Conservation (phyloP, 73 alveolate species). For the Paramecium sexaurelia region DNA sequence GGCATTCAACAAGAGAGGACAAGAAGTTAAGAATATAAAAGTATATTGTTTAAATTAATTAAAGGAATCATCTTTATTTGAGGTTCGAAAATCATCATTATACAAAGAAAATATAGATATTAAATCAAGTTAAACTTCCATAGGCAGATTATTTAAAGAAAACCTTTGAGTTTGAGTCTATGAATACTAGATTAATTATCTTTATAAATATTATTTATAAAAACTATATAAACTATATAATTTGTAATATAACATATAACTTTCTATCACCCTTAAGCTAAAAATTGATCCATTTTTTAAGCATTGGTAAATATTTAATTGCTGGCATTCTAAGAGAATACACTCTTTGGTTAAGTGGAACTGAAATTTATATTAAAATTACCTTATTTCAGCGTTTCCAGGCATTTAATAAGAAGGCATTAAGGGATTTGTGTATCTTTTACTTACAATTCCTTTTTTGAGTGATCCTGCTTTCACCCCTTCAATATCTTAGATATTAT, state of each 20-base stretch:
- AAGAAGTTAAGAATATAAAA: not conserved
- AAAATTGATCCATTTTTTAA: constrained; percentile 40
- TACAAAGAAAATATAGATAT: not conserved
- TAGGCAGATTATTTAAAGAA: not conserved
- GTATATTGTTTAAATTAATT: not conserved
- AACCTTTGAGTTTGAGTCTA: not conserved
- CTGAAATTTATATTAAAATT: not conserved
- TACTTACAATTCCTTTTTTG: constrained; percentile 31
- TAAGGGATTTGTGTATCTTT: constrained; percentile 19
- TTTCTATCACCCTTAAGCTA: not conserved
- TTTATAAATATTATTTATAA: not conserved
- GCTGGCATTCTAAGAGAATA: constrained; percentile 36
- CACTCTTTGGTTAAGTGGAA: not conserved
- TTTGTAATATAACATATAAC: not conserved
- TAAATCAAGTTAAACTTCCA: constrained; percentile 22
- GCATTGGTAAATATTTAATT: not conserved
- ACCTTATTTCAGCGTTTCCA: constrained; percentile 32
- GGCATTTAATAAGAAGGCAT: constrained; percentile 43
- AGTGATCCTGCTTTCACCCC: constrained; percentile 50
- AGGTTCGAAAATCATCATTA: constrained; percentile 8
- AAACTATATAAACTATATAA: not conserved
- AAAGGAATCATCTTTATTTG: constrained; percentile 9
- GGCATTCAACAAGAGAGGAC: constrained; percentile 4
- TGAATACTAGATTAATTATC: not conserved
- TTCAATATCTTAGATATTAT: constrained; percentile 12